Base-by-base conservation (phyloP, 768 basidiomycete species). In the Auricularia auricula-judae region DNA sequence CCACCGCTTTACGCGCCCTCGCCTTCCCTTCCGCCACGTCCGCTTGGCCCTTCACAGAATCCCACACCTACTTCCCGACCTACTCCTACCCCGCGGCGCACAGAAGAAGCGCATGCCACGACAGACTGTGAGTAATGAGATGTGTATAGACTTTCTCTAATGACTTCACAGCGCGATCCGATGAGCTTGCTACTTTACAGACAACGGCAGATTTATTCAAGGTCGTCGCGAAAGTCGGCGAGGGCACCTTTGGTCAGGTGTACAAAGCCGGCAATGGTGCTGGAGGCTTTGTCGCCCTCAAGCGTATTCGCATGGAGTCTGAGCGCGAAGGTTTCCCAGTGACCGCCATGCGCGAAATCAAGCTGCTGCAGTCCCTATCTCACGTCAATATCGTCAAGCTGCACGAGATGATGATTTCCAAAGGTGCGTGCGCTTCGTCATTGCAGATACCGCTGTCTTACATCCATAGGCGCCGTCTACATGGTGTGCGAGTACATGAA, bases 401-500 rank as follows among this genome's bases (percentile, higher is more conserved):
- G 43, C 86, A 89, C 68, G 97, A 99, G 76, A 99, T 99, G 94
- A 95, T 99, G 89, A 95, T 98, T 5, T 93, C 94, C 0, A 91
- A 92, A 69, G 94, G 97, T 94, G 69, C 68, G 83, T 14, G 7
- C 39, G 39, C 39, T 8, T 42, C 12, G 12, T 42, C 39, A 42
- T 14, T 14, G 39, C 8, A 42, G 39, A 14, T 42, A 14, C 39
- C 7, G 12, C 8, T 8, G 39, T 42, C 36, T 33, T 39, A 65
- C 53, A 56, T 68, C 56, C 18, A 4, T 70, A 98, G 96, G 93
- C 65, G 87, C 89, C 60, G 95, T 97, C 51, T 96, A 93, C 76
- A 99, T 99, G 97, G 96, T 99, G 44, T 93, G 98, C 71, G 95
- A 98, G 74, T 99, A 99, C 75, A 91, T 97, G 91, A 94, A 99